Evolutionary conservation across 2,329 filamentous ascomycete species (phyloP).

Genomic region (Epichloe sibirici): DNA sequence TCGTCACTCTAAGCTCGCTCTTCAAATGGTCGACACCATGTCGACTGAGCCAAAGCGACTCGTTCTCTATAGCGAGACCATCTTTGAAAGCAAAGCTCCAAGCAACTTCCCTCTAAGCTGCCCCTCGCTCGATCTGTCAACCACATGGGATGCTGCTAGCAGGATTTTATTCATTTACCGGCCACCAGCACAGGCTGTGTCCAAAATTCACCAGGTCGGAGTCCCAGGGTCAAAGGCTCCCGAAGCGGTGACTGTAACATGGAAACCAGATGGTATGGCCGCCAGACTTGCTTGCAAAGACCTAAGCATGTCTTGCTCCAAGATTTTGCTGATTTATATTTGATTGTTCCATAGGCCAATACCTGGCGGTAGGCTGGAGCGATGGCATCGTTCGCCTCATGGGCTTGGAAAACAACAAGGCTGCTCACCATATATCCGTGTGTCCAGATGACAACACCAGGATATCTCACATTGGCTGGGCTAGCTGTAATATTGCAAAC

Average conservation of each 20-base stretch:
- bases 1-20: background rate
- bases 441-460: slow-evolving; percentile 28
- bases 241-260: slow-evolving; percentile 38
- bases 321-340: background rate
- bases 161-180: slow-evolving; percentile 65
- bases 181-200: slow-evolving; percentile 57
- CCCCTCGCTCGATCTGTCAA: slow-evolving; percentile 74
- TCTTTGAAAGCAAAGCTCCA: slow-evolving; percentile 42
- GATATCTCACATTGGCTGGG: slow-evolving; percentile 44
- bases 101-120: slow-evolving; percentile 58
- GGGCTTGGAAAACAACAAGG: slow-evolving; percentile 69
- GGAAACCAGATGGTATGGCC: slow-evolving; percentile 56
- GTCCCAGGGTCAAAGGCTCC: slow-evolving; percentile 27
- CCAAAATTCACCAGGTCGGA: slow-evolving; percentile 36
- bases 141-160: slow-evolving; percentile 52
- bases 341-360: slow-evolving; percentile 41
- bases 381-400: slow-evolving; percentile 68
- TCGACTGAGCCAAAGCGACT: slow-evolving; percentile 22
- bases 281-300: background rate
- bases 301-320: background rate
- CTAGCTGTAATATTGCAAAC: slow-evolving; percentile 29
- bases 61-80: slow-evolving; percentile 42
- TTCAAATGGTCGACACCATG: slow-evolving; percentile 10
- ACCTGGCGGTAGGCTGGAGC: slow-evolving; percentile 73
- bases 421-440: slow-evolving; percentile 57